Evolutionary conservation across 208 protist species (phyloP).

Genomic region (Leishmania lainsoni): DNA sequence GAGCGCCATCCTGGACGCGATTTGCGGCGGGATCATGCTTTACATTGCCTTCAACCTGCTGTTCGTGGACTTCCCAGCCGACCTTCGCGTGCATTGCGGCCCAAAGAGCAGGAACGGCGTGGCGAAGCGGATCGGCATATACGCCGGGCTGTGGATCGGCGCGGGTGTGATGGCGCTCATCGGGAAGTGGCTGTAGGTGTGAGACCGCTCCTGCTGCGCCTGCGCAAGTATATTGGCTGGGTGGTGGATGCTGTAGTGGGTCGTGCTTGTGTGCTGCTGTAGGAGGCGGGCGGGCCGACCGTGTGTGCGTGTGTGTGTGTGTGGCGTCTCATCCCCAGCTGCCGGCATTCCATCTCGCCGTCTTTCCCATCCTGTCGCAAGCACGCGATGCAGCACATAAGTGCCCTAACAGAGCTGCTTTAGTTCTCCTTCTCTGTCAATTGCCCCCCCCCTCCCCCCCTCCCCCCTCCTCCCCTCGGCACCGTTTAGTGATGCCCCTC

Average conservation of each 20-base stretch:
- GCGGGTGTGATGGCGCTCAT: conserved; percentile 47
- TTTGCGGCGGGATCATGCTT: conserved; percentile 76
- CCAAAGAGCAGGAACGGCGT: not conserved
- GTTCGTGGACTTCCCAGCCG: conserved; percentile 59
- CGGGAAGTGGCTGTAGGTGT: conserved; percentile 43
- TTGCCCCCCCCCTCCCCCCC: not conserved
- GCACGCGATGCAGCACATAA: not conserved
- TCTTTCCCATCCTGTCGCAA: not conserved
- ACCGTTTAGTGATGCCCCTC: not conserved
- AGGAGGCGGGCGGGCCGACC: not conserved
- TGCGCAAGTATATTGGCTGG: not conserved
- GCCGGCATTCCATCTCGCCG: not conserved
- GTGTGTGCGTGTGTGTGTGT: not conserved
- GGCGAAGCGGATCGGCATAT: conserved; percentile 31
- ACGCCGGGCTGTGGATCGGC: conserved; percentile 47
- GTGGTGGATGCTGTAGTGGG: not conserved
- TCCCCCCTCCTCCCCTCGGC: not conserved
- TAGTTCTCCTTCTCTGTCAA: not conserved
- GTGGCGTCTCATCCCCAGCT: not conserved
- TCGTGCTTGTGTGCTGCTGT: not conserved
- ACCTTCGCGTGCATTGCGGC: conserved; percentile 39
- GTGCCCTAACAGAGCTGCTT: not conserved
- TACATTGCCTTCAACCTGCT: conserved; percentile 72
- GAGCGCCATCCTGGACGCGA: conserved; percentile 44
- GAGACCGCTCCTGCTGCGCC: not conserved